Conservation (phyloP, 2,329 filamentous ascomycete species). For the Grosmannia serpens region DNA sequence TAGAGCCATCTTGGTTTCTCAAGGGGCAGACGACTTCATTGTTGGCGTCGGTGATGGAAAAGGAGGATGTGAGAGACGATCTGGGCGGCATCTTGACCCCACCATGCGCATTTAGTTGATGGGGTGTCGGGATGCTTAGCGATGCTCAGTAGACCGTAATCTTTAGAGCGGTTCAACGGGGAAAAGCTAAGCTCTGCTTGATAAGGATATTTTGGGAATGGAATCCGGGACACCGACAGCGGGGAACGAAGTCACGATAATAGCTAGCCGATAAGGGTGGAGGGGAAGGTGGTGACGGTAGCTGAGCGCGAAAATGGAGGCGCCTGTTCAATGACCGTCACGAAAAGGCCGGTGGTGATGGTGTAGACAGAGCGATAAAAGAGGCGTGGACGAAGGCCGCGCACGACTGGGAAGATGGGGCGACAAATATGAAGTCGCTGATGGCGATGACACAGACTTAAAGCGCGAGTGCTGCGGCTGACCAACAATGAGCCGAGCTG, state of each 20-base stretch:
- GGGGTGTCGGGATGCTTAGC: slow-evolving; percentile 1
- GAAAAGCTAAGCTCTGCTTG: background rate
- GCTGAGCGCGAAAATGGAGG: background rate
- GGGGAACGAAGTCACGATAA: slow-evolving; percentile 5
- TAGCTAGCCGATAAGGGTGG: slow-evolving; percentile 12
- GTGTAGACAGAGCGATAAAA: background rate
- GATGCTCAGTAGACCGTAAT: background rate
- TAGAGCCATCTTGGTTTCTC: slow-evolving; percentile 90
- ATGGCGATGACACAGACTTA: background rate
- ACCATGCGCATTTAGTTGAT: slow-evolving; percentile 32
- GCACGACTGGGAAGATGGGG: background rate
- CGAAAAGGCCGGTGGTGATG: slow-evolving; percentile 8
- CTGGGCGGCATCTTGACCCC: slow-evolving; percentile 75
- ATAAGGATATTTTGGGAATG: background rate
- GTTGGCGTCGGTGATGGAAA: slow-evolving; percentile 82
- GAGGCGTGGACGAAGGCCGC: background rate
- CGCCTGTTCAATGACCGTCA: background rate
- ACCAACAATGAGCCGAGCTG: background rate
- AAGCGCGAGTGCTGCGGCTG: background rate
- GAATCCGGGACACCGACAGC: slow-evolving; percentile 8
- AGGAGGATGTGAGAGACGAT: slow-evolving; percentile 76
- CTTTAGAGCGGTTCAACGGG: background rate
- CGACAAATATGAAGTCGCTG: no score
- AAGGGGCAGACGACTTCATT: slow-evolving; percentile 96
- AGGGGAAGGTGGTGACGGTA: slow-evolving; percentile 10